Conservation (phyloP, 352 stramenopile genomes). For the Plasmopara viticola region DNA sequence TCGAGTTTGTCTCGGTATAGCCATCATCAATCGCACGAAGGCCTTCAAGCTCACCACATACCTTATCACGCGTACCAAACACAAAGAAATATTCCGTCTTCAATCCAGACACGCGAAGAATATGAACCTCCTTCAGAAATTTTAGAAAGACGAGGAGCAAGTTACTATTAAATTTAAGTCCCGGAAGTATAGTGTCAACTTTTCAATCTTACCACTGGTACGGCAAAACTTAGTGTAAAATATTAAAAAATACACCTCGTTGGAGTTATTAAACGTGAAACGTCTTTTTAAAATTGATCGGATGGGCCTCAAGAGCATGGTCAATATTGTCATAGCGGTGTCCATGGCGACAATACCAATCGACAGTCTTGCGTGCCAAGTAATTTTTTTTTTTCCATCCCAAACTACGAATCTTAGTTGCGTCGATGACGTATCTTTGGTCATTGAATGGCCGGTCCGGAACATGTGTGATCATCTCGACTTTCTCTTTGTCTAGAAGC, state of each 20-base stretch:
- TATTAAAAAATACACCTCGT: neutral
- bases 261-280: constrained; percentile 18
- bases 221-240: constrained; percentile 3
- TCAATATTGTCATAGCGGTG: constrained; percentile 67
- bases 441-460: constrained; percentile 96
- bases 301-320: constrained; percentile 72
- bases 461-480: constrained; percentile 61
- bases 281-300: constrained; percentile 68
- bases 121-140: constrained; percentile 21
- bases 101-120: constrained; percentile 16
- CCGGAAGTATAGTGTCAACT: neutral
- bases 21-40: constrained; percentile 23
- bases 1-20: constrained; percentile 20
- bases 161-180: constrained; percentile 15
- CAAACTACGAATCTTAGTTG: constrained; percentile 83
- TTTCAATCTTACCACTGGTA: neutral
- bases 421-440: constrained; percentile 96
- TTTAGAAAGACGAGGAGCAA: constrained; percentile 12
- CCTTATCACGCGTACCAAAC: constrained; percentile 7
- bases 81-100: constrained; percentile 8
- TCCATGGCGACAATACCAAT: constrained; percentile 23
- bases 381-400: constrained; percentile 83
- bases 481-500: constrained; percentile 28
- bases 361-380: constrained; percentile 29
- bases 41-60: constrained; percentile 10